A percentile compares a stretch with the other conserved stretches of the same genome.
Conservation (phyloP, 179 eudicot genomes). For the Patellifolia procumbens region DNA sequence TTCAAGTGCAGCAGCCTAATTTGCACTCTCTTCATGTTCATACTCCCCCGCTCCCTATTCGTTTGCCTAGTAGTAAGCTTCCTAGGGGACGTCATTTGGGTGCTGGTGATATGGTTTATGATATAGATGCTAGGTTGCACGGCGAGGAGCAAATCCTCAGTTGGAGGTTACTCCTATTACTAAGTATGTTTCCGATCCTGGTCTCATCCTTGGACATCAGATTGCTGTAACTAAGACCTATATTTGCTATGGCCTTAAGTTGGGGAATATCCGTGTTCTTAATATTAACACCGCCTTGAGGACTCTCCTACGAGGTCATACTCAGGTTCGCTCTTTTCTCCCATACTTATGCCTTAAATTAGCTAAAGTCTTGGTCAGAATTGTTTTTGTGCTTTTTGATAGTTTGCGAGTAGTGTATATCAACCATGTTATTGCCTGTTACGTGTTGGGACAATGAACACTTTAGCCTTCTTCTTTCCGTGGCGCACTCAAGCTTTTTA, state of each 20-base stretch:
- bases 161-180: conserved; percentile 97
- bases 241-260: conserved; percentile 89
- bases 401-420: not conserved
- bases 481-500: too few species aligned
- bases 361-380: not conserved
- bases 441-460: not conserved
- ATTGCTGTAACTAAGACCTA: conserved; percentile 89
- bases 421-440: not conserved
- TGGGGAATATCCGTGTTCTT: conserved; percentile 88
- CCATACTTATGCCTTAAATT: not conserved
- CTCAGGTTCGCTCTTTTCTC: conserved; percentile 73
- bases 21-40: too few species aligned
- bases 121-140: conserved; percentile 68
- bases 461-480: too few species aligned
- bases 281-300: conserved; percentile 90
- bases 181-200: conserved; percentile 91
- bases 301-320: conserved; percentile 81
- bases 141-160: conserved; percentile 98
- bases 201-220: conserved; percentile 81
- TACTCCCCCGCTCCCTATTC: conserved; percentile 46
- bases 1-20: conserved; percentile 32
- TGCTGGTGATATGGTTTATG: conserved; percentile 61
- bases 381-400: not conserved
- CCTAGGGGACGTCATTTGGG: conserved; percentile 81
- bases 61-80: conserved; percentile 79